Percentiles rank a stretch among this genome's conserved stretches.
Conservation (phyloP, 2,329 filamentous ascomycete species). For the Moelleriella libera region DNA sequence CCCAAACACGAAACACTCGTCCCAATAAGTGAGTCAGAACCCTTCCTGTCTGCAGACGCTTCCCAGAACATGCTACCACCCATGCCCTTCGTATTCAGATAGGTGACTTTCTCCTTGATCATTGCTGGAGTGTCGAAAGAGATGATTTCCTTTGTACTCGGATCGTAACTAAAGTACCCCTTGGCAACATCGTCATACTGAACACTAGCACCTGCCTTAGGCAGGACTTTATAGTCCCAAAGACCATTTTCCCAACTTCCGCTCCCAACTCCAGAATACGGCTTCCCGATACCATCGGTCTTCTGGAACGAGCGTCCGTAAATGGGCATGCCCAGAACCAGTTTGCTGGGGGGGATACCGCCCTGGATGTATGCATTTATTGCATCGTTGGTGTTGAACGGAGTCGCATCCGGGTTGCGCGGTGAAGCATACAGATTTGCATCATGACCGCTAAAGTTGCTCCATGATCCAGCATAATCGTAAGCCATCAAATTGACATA, state of each 20-base stretch:
- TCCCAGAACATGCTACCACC: slow-evolving; percentile 85
- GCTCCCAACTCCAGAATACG: slow-evolving; percentile 48
- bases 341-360: slow-evolving; percentile 49
- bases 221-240: slow-evolving; percentile 72
- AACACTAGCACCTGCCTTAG: slow-evolving; percentile 43
- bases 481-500: slow-evolving; percentile 61
- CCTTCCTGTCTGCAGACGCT: slow-evolving; percentile 51
- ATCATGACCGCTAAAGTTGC: slow-evolving; percentile 47
- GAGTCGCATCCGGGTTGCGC: slow-evolving; percentile 42
- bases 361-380: slow-evolving; percentile 49
- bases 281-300: slow-evolving; percentile 49
- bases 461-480: slow-evolving; percentile 64
- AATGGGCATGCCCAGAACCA: slow-evolving; percentile 67
- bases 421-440: slow-evolving; percentile 53
- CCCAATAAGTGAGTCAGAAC: slow-evolving; percentile 44
- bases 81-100: slow-evolving; percentile 46
- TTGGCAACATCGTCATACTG: slow-evolving; percentile 40
- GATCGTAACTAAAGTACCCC: slow-evolving; percentile 61
- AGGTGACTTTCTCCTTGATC: slow-evolving; percentile 47
- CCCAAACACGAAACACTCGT: slow-evolving; percentile 27
- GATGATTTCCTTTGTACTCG: slow-evolving; percentile 44
- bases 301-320: slow-evolving; percentile 14
- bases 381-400: slow-evolving; percentile 54
- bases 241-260: slow-evolving; percentile 62
- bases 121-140: slow-evolving; percentile 55